Evolutionary conservation across 345 rosid species (phyloP).

Genomic region (Brassica cretica): DNA sequence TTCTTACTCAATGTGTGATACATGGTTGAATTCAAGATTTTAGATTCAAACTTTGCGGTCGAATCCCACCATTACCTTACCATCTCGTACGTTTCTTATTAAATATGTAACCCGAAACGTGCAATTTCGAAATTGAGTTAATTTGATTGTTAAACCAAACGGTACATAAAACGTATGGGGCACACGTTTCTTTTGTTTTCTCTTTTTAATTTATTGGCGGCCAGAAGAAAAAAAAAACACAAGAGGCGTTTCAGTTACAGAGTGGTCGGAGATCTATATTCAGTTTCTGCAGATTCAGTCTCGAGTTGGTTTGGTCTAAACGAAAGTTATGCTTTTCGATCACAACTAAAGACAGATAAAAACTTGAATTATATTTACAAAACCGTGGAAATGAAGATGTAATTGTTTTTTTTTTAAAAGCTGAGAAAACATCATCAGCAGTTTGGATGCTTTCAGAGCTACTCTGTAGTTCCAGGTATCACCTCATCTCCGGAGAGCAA

Average conservation of each 20-base stretch:
- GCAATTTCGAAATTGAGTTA: conserved; percentile 19
- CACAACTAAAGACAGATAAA: neutral
- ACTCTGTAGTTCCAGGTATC: conserved; percentile 34
- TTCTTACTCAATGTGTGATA: neutral
- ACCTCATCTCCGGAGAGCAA: conserved; percentile 43
- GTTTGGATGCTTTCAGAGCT: conserved; percentile 15
- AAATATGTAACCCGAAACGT: conserved; percentile 19
- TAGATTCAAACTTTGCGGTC: neutral
- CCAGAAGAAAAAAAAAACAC: neutral
- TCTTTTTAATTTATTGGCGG: neutral
- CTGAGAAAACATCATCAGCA: neutral
- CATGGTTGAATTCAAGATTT: neutral
- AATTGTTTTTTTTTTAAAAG: neutral
- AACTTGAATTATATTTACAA: conserved; percentile 22
- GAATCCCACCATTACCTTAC: neutral
- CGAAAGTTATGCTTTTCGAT: neutral
- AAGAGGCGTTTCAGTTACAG: conserved; percentile 10
- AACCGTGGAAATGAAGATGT: neutral
- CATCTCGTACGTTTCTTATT: conserved; percentile 8
- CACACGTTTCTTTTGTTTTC: conserved; percentile 26
- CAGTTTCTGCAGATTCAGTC: neutral
- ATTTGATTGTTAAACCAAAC: conserved; percentile 13
- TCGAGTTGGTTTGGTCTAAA: neutral
- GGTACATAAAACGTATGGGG: conserved; percentile 21
- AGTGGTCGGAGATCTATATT: conserved; percentile 4